Evolutionary conservation across 2,329 filamentous ascomycete species (phyloP).

Genomic region (Rhynchosporium graminicola): DNA sequence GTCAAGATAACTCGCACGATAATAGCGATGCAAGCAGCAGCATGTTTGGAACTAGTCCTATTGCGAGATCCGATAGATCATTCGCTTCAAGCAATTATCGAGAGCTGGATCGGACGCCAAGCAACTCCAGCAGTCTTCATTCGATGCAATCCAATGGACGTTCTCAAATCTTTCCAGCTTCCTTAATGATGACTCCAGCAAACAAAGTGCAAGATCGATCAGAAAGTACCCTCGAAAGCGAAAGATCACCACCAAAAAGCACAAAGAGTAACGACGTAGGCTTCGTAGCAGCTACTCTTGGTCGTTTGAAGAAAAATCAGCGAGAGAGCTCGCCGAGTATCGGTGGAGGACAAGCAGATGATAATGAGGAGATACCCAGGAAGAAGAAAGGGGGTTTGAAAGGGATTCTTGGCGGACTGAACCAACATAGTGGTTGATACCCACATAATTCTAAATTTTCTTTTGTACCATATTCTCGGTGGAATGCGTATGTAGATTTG

Average conservation of each 20-base stretch:
- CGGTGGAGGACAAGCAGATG: slow-evolving; percentile 18
- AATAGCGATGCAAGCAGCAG: slow-evolving; percentile 40
- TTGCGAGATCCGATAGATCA: slow-evolving; percentile 34
- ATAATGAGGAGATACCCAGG: slow-evolving; percentile 22
- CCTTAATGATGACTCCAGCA: slow-evolving; percentile 37
- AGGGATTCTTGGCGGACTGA: slow-evolving; percentile 33
- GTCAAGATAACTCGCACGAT: slow-evolving; percentile 37
- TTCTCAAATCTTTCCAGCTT: slow-evolving; percentile 25
- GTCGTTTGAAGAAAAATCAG: slow-evolving; percentile 33
- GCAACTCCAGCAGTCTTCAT: slow-evolving; percentile 36
- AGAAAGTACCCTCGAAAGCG: slow-evolving; percentile 22
- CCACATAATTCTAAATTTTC: not conserved
- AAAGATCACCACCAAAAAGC: slow-evolving; percentile 18
- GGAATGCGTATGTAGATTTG: slow-evolving; percentile 2
- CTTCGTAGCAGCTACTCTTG: slow-evolving; percentile 32
- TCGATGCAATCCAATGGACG: slow-evolving; percentile 28
- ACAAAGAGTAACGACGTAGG: slow-evolving; percentile 25
- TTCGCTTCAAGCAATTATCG: slow-evolving; percentile 37
- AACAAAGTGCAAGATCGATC: slow-evolving; percentile 21
- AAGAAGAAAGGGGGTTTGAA: slow-evolving; percentile 41
- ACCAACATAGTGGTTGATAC: slow-evolving; percentile 11
- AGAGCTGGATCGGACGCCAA: slow-evolving; percentile 29
- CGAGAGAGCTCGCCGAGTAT: slow-evolving; percentile 14
- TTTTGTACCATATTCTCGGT: slow-evolving; percentile 20
- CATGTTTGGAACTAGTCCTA: slow-evolving; percentile 33